Conservation (phyloP, 768 basidiomycete genomes). For the Russula compacta region DNA sequence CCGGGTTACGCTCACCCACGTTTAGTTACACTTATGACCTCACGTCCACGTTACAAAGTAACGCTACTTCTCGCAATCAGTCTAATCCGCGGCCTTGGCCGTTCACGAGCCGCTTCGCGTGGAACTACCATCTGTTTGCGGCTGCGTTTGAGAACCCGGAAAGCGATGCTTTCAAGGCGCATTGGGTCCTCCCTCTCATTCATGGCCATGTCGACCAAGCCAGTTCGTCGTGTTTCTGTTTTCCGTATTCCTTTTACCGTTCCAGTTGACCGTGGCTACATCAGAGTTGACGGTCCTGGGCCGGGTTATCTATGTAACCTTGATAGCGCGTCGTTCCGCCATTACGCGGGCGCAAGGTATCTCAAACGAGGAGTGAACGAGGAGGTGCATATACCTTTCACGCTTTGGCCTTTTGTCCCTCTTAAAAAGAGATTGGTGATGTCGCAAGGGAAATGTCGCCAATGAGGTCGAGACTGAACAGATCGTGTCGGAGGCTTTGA, state of each 20-base stretch:
- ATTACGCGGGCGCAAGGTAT: conserved; percentile 93
- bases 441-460: conserved; percentile 80
- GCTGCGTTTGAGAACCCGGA: conserved; percentile 47
- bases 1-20: background rate
- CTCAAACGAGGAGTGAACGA: conserved; percentile 91
- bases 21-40: conserved; percentile 90
- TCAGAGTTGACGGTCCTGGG: conserved; percentile 86
- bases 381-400: conserved; percentile 41
- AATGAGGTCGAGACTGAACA: conserved; percentile 99
- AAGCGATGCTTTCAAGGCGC: conserved; percentile 39
- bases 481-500: conserved; percentile 84
- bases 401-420: background rate
- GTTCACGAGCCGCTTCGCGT: conserved; percentile 85
- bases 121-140: conserved; percentile 87
- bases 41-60: conserved; percentile 91
- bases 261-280: background rate
- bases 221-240: conserved; percentile 48
- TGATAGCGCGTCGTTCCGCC: conserved; percentile 94
- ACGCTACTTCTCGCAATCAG: conserved; percentile 54
- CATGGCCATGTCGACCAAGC: conserved; percentile 98
- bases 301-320: conserved; percentile 81
- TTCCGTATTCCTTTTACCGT: background rate
- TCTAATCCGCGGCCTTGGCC: conserved; percentile 42
- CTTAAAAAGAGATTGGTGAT: background rate
- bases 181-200: conserved; percentile 87